Conservation (phyloP, 2,329 filamentous ascomycete species). For the Fonsecaea pugnacius region DNA sequence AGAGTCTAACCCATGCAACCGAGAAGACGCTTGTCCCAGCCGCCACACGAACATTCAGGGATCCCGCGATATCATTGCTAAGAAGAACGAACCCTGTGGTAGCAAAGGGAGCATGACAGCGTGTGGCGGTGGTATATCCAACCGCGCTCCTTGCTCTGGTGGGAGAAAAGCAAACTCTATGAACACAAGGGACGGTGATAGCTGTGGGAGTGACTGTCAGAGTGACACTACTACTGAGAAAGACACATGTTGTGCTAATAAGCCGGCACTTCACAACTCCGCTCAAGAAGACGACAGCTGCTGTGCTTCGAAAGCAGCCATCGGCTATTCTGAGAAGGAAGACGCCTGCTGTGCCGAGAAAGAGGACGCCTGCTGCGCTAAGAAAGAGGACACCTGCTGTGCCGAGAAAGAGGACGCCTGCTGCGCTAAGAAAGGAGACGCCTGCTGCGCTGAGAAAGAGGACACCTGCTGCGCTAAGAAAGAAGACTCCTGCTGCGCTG, state of each 20-base stretch:
- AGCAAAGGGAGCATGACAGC: not conserved
- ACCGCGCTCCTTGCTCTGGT: not conserved
- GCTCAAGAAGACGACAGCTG: too few relatives aligned
- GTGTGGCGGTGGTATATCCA: not conserved
- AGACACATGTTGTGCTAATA: not conserved
- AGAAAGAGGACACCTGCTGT: not conserved
- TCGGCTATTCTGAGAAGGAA: not conserved
- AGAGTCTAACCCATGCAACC: not conserved
- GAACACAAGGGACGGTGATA: not conserved
- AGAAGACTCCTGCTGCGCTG: not conserved
- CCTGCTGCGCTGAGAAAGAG: not conserved
- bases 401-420: not conserved
- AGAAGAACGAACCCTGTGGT: not conserved
- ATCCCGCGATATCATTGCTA: not conserved
- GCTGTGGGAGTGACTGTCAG: not conserved
- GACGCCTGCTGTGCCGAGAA: not conserved
- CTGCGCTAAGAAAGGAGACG: not conserved
- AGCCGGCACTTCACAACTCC: too few relatives aligned
- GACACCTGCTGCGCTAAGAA: not conserved
- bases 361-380: not conserved
- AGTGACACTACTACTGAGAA: not conserved
- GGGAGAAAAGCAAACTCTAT: not conserved
- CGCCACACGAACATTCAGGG: not conserved
- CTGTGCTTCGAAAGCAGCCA: not conserved
- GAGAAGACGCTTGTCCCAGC: not conserved